Conservation (phyloP, 805 yeast genomes). For the Ogataea populi-albae region DNA sequence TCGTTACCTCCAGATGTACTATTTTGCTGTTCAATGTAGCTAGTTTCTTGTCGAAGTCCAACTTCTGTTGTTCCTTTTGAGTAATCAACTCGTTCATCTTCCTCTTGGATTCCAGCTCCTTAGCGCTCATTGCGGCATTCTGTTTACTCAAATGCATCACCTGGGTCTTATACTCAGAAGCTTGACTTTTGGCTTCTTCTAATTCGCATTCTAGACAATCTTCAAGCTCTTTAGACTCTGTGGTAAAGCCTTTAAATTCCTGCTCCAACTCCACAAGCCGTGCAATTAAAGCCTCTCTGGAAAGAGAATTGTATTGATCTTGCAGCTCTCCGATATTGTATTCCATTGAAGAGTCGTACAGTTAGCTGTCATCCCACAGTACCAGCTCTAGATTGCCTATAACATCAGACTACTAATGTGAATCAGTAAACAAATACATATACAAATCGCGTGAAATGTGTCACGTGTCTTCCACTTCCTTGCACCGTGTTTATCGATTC, state of each 20-base stretch:
- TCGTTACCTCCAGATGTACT: slow-evolving; percentile 23
- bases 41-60: slow-evolving; percentile 7
- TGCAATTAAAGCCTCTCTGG: slow-evolving; percentile 13
- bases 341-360: no score
- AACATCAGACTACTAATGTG: no score
- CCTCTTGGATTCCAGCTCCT: slow-evolving; percentile 4
- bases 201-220: slow-evolving; percentile 25
- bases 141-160: not conserved
- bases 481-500: no score
- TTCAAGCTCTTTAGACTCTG: slow-evolving; percentile 26
- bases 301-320: slow-evolving; percentile 6
- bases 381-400: no score
- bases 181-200: slow-evolving; percentile 1
- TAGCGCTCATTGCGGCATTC: not conserved
- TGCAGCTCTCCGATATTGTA: no score
- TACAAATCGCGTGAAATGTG: no score
- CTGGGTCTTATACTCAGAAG: no score
- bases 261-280: slow-evolving; percentile 19
- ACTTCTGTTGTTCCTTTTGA: slow-evolving; percentile 1
- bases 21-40: slow-evolving; percentile 13
- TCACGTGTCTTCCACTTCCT: no score
- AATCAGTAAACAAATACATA: no score
- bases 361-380: no score
- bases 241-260: slow-evolving; percentile 20
- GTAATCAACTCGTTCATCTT: slow-evolving; percentile 9